A percentile compares a stretch with the other conserved stretches of the same genome.
Evolutionary conservation across 345 rosid genomes (phyloP).

Genomic region (Lagerstroemia speciosa): DNA sequence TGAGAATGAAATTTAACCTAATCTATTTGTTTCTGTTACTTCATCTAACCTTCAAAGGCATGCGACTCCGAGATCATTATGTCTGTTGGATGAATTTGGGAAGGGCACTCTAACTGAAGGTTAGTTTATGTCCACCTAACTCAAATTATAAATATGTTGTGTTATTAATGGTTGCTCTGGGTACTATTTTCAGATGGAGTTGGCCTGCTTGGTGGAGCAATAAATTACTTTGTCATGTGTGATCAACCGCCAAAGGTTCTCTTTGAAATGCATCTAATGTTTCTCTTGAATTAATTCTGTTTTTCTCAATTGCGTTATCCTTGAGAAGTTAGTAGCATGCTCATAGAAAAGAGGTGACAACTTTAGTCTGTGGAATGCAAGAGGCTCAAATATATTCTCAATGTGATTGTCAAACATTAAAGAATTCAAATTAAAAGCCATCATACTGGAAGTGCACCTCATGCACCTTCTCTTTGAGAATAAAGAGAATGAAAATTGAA

Average conservation of each 20-base stretch:
- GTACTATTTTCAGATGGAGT: constrained; percentile 60
- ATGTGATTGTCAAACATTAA: too few species aligned
- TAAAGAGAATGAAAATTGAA: neutral
- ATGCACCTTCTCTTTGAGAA: neutral
- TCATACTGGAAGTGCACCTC: neutral
- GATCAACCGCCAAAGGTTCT: constrained; percentile 86
- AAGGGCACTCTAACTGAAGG: constrained; percentile 99
- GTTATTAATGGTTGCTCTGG: neutral
- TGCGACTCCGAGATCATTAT: constrained; percentile 83
- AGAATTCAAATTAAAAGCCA: neutral
- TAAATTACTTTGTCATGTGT: constrained; percentile 51
- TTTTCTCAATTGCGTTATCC: too few species aligned
- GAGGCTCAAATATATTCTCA: too few species aligned
- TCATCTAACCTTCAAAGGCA: constrained; percentile 37
- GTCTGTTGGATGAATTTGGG: constrained; percentile 94
- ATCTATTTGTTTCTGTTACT: neutral
- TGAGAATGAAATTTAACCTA: neutral
- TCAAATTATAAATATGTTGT: neutral
- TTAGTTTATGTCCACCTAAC: constrained; percentile 18
- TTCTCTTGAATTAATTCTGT: neutral
- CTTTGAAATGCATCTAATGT: neutral
- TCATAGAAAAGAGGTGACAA: neutral
- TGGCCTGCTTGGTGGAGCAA: constrained; percentile 94
- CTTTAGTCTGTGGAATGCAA: neutral
- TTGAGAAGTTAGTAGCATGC: too few species aligned